Evolutionary conservation across 2,329 filamentous ascomycete species (phyloP), one percentile per base, ranked within the genome.

Genomic region (Pestalotiopsis sp.): DNA sequence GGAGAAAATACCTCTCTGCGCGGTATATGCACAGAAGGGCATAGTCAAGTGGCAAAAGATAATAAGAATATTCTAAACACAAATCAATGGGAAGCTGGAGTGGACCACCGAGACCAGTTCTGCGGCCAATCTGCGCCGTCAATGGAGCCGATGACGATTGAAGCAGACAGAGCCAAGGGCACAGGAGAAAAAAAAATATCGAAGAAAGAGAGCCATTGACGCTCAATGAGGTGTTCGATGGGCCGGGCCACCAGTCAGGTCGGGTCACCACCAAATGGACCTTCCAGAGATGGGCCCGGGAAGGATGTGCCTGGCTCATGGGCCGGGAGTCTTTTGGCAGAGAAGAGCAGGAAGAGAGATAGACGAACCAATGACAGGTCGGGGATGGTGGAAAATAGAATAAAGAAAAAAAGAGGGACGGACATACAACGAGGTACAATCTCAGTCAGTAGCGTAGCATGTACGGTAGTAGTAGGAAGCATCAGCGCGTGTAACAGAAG

Each of bases 21-120:
- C 65, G 23, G 75, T 74, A 75, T 77, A 80, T 82, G 80, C 80
- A 82, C 74, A 80, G 73, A 74, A 73, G 78, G 77, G 79, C 80
- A 80, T 76, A 77, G 77, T 79, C 78, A 79, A 78, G 82, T 83
- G 82, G 82, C 82, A 79, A 83, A 81, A 82, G 13, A 49, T 49
- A n/a, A 52, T 11, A 23, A 52, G 17, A 52, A 52, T 52, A 52
- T n/a, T 52, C 7, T 9, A 9, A n/a, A 52, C 27, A n/a, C 20
- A 52, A 52, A 52, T 20, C 17, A 52, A 52, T 52, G n/a, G 17
- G 17, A 52, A 52, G 45, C 45, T 20, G 45, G 45, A 20, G 45
- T 20, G 45, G 45, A 20, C 6, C 74, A 76, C 73, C 75, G 75
- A 77, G 79, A 80, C 79, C 78, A 75, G 73, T 74, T 72, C 76